Evolutionary conservation across 1,139 yeast genomes (phyloP), one percentile per base, ranked within the genome.

Genomic region (Taphrina deformans): DNA sequence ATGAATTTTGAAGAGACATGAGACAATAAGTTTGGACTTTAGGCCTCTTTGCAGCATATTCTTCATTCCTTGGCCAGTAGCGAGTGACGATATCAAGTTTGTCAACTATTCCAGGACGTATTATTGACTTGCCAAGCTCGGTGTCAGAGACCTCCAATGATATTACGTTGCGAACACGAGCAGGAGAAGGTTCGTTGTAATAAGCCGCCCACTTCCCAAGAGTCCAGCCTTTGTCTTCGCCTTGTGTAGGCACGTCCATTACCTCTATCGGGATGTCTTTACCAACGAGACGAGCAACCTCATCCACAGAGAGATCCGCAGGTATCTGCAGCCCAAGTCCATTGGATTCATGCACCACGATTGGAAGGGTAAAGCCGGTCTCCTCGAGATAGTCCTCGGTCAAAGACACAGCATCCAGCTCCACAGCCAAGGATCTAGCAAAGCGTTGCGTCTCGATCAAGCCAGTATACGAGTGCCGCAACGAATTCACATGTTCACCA

Each of bases 231-330:
- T 78, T 77, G 14, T 78, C 72, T 16, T 74, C 74, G 67, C 87
- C 88, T 71, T 91, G 97, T 0, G 96, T 86, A 21, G 89, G 80
- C 3, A 90, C 96, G 73, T 91, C 96, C 95, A 69, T 69, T 0
- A 91, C 97, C 67, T 90, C 96, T 1, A 91, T 82, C 0, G 83
- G 82, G 1, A 79, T 76, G 48, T 86, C 88, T 1, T 76, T 81
- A 0, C 96, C 97, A 24, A 89, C 82, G 29, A 79, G 74, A 2
- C 81, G 80, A 0, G 88, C 79, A 0, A 90, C 82, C 66, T 83
- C 79, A 60, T 83, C 82, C 6, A 89, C 85, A 3, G 85, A 79
- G 58, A 83, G 73, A 2, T 72, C 75, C 14, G 67, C 66, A 0
- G 87, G 87, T 6, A 83, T 76, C 3, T 73, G 69, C 73, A 85